A percentile compares a stretch with the other conserved stretches of the same genome.
Conservation (phyloP, 2,329 filamentous ascomycete species). For the Alternaria postmessia region DNA sequence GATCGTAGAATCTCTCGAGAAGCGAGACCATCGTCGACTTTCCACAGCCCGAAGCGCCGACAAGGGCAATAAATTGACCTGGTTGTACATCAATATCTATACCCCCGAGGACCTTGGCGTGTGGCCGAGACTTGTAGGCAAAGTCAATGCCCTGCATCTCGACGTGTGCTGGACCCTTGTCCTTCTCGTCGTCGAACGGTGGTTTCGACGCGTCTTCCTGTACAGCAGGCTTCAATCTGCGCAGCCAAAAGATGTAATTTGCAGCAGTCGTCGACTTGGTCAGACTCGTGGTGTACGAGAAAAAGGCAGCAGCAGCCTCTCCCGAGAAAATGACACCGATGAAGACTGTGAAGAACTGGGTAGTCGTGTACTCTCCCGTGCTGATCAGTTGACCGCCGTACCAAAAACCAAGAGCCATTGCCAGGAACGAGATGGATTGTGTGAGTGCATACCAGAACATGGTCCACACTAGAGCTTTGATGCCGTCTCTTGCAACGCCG, state of each 20-base stretch:
- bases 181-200: slow-evolving; percentile 43
- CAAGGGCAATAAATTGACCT: slow-evolving; percentile 85
- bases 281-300: slow-evolving; percentile 95
- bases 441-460: slow-evolving; percentile 84
- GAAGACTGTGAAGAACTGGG: slow-evolving; percentile 94
- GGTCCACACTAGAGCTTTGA: slow-evolving; percentile 70
- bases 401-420: slow-evolving; percentile 49
- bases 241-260: slow-evolving; percentile 58
- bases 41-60: slow-evolving; percentile 90
- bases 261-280: slow-evolving; percentile 93
- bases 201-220: slow-evolving; percentile 46
- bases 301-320: slow-evolving; percentile 83
- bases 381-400: slow-evolving; percentile 49
- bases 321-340: slow-evolving; percentile 55
- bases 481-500: slow-evolving; percentile 64
- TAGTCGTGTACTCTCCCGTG: slow-evolving; percentile 66
- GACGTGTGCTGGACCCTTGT: slow-evolving; percentile 44
- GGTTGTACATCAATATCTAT: slow-evolving; percentile 72
- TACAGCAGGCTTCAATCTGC: slow-evolving; percentile 49
- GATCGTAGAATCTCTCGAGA: slow-evolving; percentile 93
- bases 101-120: slow-evolving; percentile 80
- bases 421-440: slow-evolving; percentile 72
- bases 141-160: slow-evolving; percentile 71
- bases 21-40: slow-evolving; percentile 93
- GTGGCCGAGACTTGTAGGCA: slow-evolving; percentile 81